phyloP scores from a whole-genome alignment of 805 yeast species.

The Alloascoidea hylecoeti region DNA sequence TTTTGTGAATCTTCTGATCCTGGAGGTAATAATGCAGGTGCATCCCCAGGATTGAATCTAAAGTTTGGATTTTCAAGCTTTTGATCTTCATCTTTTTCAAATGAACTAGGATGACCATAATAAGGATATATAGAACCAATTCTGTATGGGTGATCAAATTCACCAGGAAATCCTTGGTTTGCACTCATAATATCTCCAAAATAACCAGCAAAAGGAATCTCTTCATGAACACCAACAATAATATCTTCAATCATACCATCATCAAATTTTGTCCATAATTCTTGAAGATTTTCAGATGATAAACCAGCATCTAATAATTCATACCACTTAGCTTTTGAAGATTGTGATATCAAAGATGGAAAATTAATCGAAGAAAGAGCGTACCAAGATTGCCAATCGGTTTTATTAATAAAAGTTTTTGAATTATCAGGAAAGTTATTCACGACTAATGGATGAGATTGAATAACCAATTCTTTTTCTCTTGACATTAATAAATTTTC shows the following conservation, averaged over 20 bases:
- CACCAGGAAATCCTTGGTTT: too few relatives aligned
- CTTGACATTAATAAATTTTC: neutral
- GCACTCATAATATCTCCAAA: slow-evolving; percentile 40
- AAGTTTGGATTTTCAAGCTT: too few relatives aligned
- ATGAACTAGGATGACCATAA: too few relatives aligned
- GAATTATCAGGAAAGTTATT: neutral
- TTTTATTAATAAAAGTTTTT: neutral
- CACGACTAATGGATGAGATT: slow-evolving; percentile 19
- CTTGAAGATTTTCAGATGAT: neutral
- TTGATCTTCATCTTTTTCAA: too few relatives aligned
- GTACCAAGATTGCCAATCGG: neutral
- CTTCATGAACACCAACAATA: slow-evolving; percentile 15
- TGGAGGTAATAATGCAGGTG: too few relatives aligned
- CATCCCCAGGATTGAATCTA: too few relatives aligned
- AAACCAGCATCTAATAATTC: neutral
- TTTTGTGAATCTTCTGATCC: too few relatives aligned
- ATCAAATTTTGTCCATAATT: neutral
- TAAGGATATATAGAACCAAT: neutral
- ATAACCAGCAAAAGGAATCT: slow-evolving; percentile 26
- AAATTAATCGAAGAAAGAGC: neutral
- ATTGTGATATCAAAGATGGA: neutral
- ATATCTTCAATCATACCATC: too few relatives aligned
- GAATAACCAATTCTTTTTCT: slow-evolving; percentile 13
- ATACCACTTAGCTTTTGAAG: neutral
- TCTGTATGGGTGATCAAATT: neutral